Evolutionary conservation across 345 rosid genomes (phyloP), one percentile per base, ranked within the genome.

Genomic region (Rhodamnia rubescens): DNA sequence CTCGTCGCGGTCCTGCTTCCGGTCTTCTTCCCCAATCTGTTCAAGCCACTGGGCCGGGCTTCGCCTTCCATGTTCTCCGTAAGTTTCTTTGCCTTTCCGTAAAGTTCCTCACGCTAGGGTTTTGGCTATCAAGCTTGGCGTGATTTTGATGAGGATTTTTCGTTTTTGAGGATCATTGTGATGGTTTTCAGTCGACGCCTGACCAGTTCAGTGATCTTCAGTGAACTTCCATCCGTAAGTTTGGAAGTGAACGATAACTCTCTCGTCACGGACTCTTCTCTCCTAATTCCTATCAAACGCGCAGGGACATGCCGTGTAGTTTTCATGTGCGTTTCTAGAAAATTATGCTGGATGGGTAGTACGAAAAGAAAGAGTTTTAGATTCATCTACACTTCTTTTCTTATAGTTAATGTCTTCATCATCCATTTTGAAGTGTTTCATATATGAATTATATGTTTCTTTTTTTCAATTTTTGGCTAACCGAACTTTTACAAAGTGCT

Each of bases 51-150:
- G 83, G 90, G 93, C 86, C 92, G 94, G 74, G 90, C 99, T 83
- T 96, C 86, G 57, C 96, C 99, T 83, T 92, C 94, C 85, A 88
- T 92, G 81, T 95, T 97, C 95, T 95, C 97, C 53, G 98, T 96
- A 89, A 11, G 80, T 36, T 69, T 40, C 22, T 40, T 36, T 7
- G 78, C 78, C 44, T 36, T 5, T 9, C 78, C 78, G 78, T 36
- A 36, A 8, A 18, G 47, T 32, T 11, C 75, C 6, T 64, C 44
- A 29, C 78, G 78, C 78, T 32, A 7, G 78, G 78, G 24, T 32
- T 7, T 4, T 36, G 44, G 80, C 80, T 21, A 22, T 36, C 24
- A n/a, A n/a, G 80, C 80, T 18, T 20, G 80, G 47, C 26, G 47
- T 69, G 80, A 69, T 69, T 54, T 64, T 61, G 42, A 18, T 69